Evolutionary conservation across 371 early-diverging fungal genomes (phyloP), one percentile per base, ranked within the genome.

Genomic region (Rhizopus sp.): DNA sequence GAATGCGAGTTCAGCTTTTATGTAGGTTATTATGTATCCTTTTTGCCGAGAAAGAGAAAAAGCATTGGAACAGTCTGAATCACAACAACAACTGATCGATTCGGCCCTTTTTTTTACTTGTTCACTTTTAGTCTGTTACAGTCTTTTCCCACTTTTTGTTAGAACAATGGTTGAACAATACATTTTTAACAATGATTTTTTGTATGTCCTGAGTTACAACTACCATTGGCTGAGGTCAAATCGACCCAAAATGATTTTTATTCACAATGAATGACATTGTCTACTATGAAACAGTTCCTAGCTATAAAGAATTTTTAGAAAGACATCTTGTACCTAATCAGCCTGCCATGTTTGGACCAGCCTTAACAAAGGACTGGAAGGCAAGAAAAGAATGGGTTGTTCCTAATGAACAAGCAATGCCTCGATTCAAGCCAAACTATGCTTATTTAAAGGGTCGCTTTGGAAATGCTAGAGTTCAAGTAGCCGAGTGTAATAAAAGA

Each of bases 321-420:
- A 59, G 72, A 0, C 84, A 83, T 50, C 68, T 88, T 33, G 66
- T 70, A 3, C 81, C 84, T 35, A 88, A 88, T 62, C 30, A 63
- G 1, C 90, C 90, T 2, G 82, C 83, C 3, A 53, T 90, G 10
- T 72, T 90, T 46, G 88, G 88, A 0, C 72, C 87, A 2, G 42
- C 63, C 0, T 63, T 84, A 29, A 88, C 86, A 0, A 35, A 55
- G 1, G n/a, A 59, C 46, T 90, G 90, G 90, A 62, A 68, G 8
- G 86, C 87, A 4, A 75, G 87, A 10, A 64, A 68, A 13, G 77
- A 83, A 50, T 90, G 90, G 90, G 80, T 86, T 4, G 48, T 57
- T 1, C 53, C 70, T 8, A 64, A 30, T 16, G 57, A 57, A 3
- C 23, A 53, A 48, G 31, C 40, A 1, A 33, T 40, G 32, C 71